Evolutionary conservation across 345 rosid species (phyloP), one percentile per base, ranked within the genome.

Genomic region (Mangifera indica): DNA sequence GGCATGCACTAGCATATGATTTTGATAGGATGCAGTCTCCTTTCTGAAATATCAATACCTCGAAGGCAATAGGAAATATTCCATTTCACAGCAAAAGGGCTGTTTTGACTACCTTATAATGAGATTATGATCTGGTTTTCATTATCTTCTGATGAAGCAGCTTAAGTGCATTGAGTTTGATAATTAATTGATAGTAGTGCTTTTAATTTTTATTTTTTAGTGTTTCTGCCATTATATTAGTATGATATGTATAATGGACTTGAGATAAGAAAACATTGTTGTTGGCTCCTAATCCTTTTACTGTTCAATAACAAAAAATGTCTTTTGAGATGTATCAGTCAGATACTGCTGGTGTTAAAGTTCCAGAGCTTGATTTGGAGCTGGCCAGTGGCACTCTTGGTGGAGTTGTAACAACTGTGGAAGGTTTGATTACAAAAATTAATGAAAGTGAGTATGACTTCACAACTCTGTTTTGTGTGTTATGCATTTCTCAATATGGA

Each of bases 341-440:
- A 9, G 97, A 94, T 83, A 87, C 97, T 60, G 97, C 97, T 13
- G 78, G 95, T 69, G 90, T 94, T 52, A 78, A 24, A 70, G 78
- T 94, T 66, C 97, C 97, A 34, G 97, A 92, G 83, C 89, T 94
- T 59, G 98, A 90, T 59, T 82, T 94, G 85, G 97, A 92, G 84
- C 83, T 94, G 74, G 85, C 80, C 1, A 87, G 97, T 83, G 98
- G 97, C 60, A 90, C 98, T 44, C 81, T 92, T 46, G 98, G 98
- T 67, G 98, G 97, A 73, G 29, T 90, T 60, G 97, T 92, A 52
- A 92, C 98, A 55, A 94, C 98, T 22, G 98, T 94, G 49, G 98
- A 94, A 80, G 98, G 98, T 20, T 82, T 94, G 77, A 87, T 92
- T 62, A 84, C 95, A 72, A 87, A 94, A 80, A 92, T 94, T 63